phyloP scores from a whole-genome alignment of 306 rosid species.

The Pyrus communis region DNA sequence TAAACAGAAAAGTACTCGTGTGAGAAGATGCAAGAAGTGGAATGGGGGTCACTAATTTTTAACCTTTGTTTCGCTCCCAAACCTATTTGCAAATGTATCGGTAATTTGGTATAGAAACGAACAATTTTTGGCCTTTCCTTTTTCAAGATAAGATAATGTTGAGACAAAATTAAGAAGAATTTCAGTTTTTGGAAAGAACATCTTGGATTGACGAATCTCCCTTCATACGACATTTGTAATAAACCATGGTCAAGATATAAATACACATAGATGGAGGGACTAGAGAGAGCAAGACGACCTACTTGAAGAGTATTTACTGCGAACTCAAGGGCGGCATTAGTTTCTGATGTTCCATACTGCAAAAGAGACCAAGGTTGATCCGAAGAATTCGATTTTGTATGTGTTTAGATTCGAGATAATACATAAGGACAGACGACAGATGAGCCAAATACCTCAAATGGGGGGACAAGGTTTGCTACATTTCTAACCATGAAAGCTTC shows the following conservation, averaged over 20 bases:
- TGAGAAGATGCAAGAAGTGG: too few relatives aligned
- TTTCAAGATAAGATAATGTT: too few relatives aligned
- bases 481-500: conserved; percentile 85
- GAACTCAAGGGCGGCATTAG: conserved; percentile 89
- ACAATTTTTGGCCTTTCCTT: too few relatives aligned
- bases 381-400: neutral
- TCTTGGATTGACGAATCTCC: too few relatives aligned
- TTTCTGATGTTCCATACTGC: conserved; percentile 82
- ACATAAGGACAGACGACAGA: neutral
- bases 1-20: too few relatives aligned
- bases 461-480: conserved; percentile 83
- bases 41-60: too few relatives aligned
- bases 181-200: too few relatives aligned
- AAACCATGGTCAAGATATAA: neutral
- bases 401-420: neutral
- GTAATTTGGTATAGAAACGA: too few relatives aligned
- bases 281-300: neutral
- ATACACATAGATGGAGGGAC: neutral
- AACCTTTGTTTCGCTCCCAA: too few relatives aligned
- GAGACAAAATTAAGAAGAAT: too few relatives aligned
- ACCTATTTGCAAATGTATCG: neutral
- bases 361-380: neutral
- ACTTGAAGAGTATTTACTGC: conserved; percentile 77
- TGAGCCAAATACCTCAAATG: conserved; percentile 44
- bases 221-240: neutral